Evolutionary conservation across 2,329 filamentous ascomycete genomes (phyloP), one percentile per base, ranked within the genome.

Genomic region (Claviceps cyperi): DNA sequence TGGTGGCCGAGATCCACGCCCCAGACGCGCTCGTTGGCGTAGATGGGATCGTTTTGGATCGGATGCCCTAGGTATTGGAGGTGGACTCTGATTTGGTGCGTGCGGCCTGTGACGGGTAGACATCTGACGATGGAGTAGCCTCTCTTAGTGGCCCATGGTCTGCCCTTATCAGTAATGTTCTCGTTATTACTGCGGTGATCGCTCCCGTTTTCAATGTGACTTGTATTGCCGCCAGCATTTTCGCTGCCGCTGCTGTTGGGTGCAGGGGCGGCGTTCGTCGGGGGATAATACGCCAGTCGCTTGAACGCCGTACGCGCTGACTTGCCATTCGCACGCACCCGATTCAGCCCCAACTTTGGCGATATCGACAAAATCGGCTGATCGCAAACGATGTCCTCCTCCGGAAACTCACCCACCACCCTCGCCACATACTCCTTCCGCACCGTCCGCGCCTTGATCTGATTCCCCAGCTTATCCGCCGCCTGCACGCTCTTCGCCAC

Each of bases 21-120:
- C 74, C 94, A 98, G 11, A 98, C 92, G 51, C 82, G 81, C 62
- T 87, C 82, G 63, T 98, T 98, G 59, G 87, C 89, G 65, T 98
- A 98, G 58, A 98, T 97, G 7, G 92, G 92, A 62, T 98, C 92
- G 64, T 98, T 98, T 55, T 88, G 83, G 58, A 98, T 97, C 1
- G 92, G 92, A 62, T 97, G 86, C 1, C 92, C 92, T 3, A 98
- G 73, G 64, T 87, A 94, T 63, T 98, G 92, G 15, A 98, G 75
- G 61, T 98, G 92, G 17, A 98, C 92, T 36, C 92, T 81, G 46
- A 98, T 77, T 65, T 98, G 92, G 62, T 98, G 92, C 13, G 92
- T 98, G 47, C 92, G 80, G 0, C 92, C 92, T 0, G 92, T 98
- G 28, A 97, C 78, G 0, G 92, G 92, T 51, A 94, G 77, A 64